phyloP scores from a whole-genome alignment of 2,329 filamentous ascomycete genomes.

The Colletotrichum phormii region DNA sequence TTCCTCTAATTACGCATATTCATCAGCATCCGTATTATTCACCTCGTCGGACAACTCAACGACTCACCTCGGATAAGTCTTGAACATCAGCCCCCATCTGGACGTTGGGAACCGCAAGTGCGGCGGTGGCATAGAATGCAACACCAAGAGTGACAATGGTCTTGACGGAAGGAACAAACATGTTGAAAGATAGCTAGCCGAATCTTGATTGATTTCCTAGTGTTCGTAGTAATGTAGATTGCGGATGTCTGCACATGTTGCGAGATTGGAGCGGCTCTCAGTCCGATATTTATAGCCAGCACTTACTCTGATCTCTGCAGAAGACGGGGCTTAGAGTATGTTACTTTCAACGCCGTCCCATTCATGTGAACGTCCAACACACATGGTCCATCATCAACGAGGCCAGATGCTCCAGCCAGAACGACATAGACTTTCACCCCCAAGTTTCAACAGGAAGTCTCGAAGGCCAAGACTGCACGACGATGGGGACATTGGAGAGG shows the following conservation, averaged over 20 bases:
- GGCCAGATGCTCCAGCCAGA: background rate
- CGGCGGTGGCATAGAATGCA: background rate
- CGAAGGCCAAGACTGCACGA: background rate
- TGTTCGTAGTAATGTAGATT: background rate
- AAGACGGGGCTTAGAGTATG: background rate
- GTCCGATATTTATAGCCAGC: background rate
- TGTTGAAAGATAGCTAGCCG: background rate
- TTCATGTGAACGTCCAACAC: background rate
- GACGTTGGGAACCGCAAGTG: background rate
- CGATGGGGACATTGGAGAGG: background rate
- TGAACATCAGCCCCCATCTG: background rate
- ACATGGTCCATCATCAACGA: too few relatives aligned
- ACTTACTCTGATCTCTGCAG: background rate
- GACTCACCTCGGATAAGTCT: background rate
- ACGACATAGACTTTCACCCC: conserved; percentile 6
- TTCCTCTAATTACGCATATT: background rate
- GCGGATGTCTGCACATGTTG: too few relatives aligned
- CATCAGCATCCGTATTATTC: background rate
- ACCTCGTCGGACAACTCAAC: too few relatives aligned
- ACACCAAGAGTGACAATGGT: background rate
- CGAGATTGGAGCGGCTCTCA: background rate
- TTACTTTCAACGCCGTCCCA: background rate
- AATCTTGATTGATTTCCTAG: background rate
- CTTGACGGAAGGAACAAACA: conserved; percentile 6
- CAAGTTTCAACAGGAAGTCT: conserved; percentile 21